Base-by-base conservation (phyloP, 345 rosid genomes). In the Pugionium dolabratum region DNA sequence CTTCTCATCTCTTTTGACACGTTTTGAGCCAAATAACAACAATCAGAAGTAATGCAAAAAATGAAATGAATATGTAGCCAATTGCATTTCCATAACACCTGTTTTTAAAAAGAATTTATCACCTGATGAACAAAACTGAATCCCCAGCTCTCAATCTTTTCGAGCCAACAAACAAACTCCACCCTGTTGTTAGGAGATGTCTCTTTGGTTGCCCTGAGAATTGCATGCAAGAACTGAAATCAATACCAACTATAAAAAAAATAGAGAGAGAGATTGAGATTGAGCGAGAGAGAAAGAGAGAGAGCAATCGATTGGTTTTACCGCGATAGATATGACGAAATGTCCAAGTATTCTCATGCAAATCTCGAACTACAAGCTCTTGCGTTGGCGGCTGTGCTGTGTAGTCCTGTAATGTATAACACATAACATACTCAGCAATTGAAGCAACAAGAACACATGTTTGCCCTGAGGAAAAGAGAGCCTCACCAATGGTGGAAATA, bases 281-380 rank as follows among this genome's bases (percentile, higher is more conserved):
- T n/a, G n/a, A n/a, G n/a, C n/a, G n/a, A n/a, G n/a, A n/a, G n/a
- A n/a, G n/a, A n/a, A n/a, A n/a, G n/a, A n/a, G n/a, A n/a, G n/a
- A n/a, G 50, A 28, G 30, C 25, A 5, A 39, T 29, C 4, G 8
- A 33, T 2, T 9, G 7, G 30, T 6, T 25, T 9, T 75, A 75
- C 99, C 99, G 2, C 97, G 85, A 60, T 95, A 95, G 54, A 95
- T 91, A 68, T 95, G 97, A 53, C 97, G 97, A 79, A 95, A 95
- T 33, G 95, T 90, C 97, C 97, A 95, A 36, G 87, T 84, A 73
- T 89, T 87, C 60, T 89, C 96, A 69, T 95, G 99, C 59, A 95
- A 74, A 74, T 95, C 99, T 69, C 91, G 75, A 39, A 91, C 95
- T 55, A 95, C 87, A 78, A 95, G 97, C 80, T 91, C 99, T 67